These are phyloP conservation scores for Bipolaris sorokiniana DNA, from an alignment of 2,329 filamentous ascomycete species.

Conservation along the genomic window DNA sequence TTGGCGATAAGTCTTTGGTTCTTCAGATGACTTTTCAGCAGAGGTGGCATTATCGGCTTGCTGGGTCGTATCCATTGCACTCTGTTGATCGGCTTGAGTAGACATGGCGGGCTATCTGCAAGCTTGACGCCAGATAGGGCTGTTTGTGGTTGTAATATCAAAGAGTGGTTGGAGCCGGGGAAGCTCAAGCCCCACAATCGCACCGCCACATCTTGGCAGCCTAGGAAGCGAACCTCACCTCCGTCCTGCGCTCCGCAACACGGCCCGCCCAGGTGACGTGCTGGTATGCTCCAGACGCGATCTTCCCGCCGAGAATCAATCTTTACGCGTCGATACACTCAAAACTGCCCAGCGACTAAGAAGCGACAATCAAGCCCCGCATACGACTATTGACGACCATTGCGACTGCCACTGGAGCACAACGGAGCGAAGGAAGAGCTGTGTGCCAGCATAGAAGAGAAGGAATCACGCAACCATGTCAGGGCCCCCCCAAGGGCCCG, in stretches of 20 bases:
- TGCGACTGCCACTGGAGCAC: conserved; percentile 25
- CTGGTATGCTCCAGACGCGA: conserved; percentile 10
- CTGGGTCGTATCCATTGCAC: conserved; percentile 1
- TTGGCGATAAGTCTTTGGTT: conserved; percentile 37
- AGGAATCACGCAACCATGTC: conserved; percentile 41
- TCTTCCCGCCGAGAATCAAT: not conserved
- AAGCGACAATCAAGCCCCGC: not conserved
- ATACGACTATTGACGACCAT: conserved; percentile 18
- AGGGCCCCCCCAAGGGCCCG: conserved; percentile 45
- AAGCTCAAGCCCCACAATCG: conserved; percentile 8
- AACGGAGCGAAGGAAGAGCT: conserved; percentile 31
- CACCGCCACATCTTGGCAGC: conserved; percentile 26
- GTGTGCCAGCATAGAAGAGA: conserved; percentile 23
- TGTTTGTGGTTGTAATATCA: not conserved
- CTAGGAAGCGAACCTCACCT: conserved; percentile 31
- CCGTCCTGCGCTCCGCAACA: conserved; percentile 31
- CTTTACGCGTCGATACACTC: conserved; percentile 4
- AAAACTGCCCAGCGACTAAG: conserved; percentile 1
- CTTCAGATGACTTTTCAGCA: conserved; percentile 8
- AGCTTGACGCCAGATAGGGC: not conserved
- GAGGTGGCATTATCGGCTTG: not conserved
- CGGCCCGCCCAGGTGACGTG: conserved; percentile 14
- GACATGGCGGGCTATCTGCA: conserved; percentile 24
- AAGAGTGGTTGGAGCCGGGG: conserved; percentile 3
- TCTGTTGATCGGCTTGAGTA: conserved; percentile 10